Evolutionary conservation across 1,284 basidiomycete genomes (phyloP), one percentile per base, ranked within the genome.

Genomic region (Apiotrichum laibachii): DNA sequence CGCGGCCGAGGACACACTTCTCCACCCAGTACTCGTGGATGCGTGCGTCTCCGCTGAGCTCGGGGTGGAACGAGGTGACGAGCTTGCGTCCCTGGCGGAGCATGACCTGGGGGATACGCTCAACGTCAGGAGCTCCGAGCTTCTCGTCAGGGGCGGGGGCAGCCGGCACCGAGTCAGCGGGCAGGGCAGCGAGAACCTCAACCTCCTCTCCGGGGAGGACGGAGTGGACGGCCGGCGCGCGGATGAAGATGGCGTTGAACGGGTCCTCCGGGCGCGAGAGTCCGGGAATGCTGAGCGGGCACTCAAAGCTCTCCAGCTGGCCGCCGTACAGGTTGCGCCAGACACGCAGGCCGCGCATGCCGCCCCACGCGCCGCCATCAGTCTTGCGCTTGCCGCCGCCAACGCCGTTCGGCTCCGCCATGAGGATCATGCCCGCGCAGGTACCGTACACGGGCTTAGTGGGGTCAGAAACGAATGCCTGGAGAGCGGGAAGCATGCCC

Each of bases 371-470:
- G 34, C 13, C 39, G 34, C 47, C 69, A 66, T 53, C 61, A 44
- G 51, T 68, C 63, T 2, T 62, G 39, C 69, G 54, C 81, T 94
- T 95, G 13, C 86, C 84, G 50, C 89, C 88, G 62, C 87, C 85
- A 16, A 90, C 71, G 0, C 75, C 75, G 63, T 77, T 83, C 10
- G 81, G 77, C 63, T 86, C 82, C 4, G 90, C 85, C 46, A 98
- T 84, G 51, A 98, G 81, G 65, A 99, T 98, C 66, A 95, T 94
- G 19, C 95, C 95, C 0, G 95, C 95, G 76, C 95, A 99, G 0
- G 94, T 98, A 3, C 95, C 95, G 91, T 92, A 99, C 0, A 94
- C 85, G 0, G 91, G 87, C 68, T 87, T 90, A 0, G 73, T 48
- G 1, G 76, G 72, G 61, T 81, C 70, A 79, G 81, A 55, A 81